Evolutionary conservation across 495 filamentous ascomycete genomes (phyloP).

Genomic region (Evansstolkia leycettana): DNA sequence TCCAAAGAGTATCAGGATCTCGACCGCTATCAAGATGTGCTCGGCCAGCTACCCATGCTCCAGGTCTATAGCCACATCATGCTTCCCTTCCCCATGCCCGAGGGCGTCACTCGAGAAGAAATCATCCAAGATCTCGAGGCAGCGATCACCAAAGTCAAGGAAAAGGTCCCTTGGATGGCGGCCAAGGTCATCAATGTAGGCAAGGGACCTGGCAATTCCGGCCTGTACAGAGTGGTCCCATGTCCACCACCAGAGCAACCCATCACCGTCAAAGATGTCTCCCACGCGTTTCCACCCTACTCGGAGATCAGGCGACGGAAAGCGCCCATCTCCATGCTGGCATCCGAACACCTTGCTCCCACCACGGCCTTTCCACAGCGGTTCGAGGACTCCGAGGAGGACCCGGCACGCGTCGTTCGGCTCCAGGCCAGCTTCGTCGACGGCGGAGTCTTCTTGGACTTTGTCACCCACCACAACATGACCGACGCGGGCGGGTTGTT

Average conservation of each 20-base stretch:
- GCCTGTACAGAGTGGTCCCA: slow-evolving; percentile 12
- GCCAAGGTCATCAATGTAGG: slow-evolving; percentile 17
- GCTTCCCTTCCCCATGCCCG: slow-evolving; percentile 13
- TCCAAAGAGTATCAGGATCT: too few relatives aligned
- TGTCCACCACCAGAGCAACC: slow-evolving; percentile 2
- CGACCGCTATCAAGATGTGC: slow-evolving; percentile 10
- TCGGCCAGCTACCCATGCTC: slow-evolving; percentile 28
- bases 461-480: slow-evolving; percentile 30
- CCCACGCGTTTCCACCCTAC: slow-evolving; percentile 11
- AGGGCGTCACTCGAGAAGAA: slow-evolving; percentile 4
- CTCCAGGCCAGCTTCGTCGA: slow-evolving; percentile 24
- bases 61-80: slow-evolving; percentile 27
- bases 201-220: slow-evolving; percentile 10
- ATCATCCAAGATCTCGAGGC: slow-evolving; percentile 11
- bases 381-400: slow-evolving; percentile 11
- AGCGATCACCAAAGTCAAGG: slow-evolving; percentile 13
- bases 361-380: slow-evolving; percentile 18
- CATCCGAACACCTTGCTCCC: slow-evolving; percentile 11
- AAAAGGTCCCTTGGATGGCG: slow-evolving; percentile 19
- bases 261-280: slow-evolving; percentile 14
- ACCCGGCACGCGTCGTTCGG: slow-evolving; percentile 18
- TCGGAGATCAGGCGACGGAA: slow-evolving; percentile 8
- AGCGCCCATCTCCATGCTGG: slow-evolving; percentile 17
- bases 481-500: slow-evolving; percentile 25
- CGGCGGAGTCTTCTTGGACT: slow-evolving; percentile 18